These are phyloP conservation scores for Cercospora sesami DNA, from an alignment of 2,329 filamentous ascomycete species.

Conservation along the genomic window DNA sequence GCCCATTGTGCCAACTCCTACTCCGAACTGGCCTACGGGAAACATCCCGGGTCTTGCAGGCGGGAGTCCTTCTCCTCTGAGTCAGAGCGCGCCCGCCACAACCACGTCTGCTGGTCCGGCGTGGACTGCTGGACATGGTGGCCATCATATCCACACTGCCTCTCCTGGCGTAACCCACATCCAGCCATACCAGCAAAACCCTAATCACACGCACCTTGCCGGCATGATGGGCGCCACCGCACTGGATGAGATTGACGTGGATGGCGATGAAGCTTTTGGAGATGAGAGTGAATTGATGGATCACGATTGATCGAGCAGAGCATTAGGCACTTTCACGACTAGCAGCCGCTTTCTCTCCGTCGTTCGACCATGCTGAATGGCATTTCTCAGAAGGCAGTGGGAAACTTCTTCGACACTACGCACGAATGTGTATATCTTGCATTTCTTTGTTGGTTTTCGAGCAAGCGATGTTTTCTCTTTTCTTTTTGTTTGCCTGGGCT, in stretches of 20 bases:
- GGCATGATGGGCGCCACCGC: slow-evolving; percentile 42
- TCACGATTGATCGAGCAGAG: slow-evolving; percentile 14
- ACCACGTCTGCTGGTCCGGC: slow-evolving; percentile 25
- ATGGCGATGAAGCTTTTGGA: slow-evolving; percentile 47
- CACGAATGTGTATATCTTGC: neutral
- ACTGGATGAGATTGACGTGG: slow-evolving; percentile 40
- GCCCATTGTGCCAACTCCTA: slow-evolving; percentile 29
- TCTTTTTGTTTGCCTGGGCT: neutral
- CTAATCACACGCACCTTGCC: slow-evolving; percentile 37
- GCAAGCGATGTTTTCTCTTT: neutral
- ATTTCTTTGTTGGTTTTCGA: neutral
- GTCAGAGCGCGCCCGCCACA: slow-evolving; percentile 36
- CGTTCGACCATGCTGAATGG: neutral
- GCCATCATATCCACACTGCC: neutral
- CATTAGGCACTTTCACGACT: neutral
- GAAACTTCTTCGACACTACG: neutral
- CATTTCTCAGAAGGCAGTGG: neutral
- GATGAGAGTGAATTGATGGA: slow-evolving; percentile 50
- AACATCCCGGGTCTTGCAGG: slow-evolving; percentile 6
- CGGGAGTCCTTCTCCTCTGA: slow-evolving; percentile 25
- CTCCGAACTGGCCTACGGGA: slow-evolving; percentile 19
- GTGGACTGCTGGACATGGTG: slow-evolving; percentile 22
- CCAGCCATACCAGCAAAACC: slow-evolving; percentile 9
- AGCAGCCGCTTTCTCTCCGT: neutral
- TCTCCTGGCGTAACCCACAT: slow-evolving; percentile 7